Base-by-base conservation (phyloP, 164 flowering plant genomes). In the Macadamia tetraphylla region DNA sequence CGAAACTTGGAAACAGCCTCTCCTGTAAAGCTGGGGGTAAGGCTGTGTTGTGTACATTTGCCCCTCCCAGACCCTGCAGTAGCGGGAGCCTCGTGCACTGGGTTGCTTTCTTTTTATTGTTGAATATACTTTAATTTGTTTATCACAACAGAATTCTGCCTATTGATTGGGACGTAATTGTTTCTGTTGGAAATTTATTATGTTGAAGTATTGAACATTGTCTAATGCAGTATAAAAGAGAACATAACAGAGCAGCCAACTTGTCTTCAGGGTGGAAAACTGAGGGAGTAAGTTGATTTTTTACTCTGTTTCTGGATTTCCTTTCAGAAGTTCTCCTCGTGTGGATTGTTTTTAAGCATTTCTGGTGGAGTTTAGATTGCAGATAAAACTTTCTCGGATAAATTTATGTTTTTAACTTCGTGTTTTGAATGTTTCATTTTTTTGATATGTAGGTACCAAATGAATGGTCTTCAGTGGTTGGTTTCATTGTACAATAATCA, bases 391-490 rank as follows among this genome's bases (percentile, higher is more conserved):
- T 35, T 31, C 52, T 10, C 1, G n/a, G 15, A 31, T 51, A 48
- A 29, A 13, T 12, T 13, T 17, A n/a, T 57, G 11, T 44, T 42
- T 15, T 55, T n/a, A 11, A 4, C 13, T 65, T 30, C 17, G 23
- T 32, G 1, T 67, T 62, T 67, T 66, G 42, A 67, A 23, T 49
- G 31, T 13, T 30, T 66, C 23, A 1, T 10, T 6, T 61, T 68
- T 60, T 71, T 73, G 64, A 59, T 59, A 48, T 73, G 55, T 70
- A 94, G 99, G 90, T 94, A 94, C 71, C 99, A 94, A 77, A 86
- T 94, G 96, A 92, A 92, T 86, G 99, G 99, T 58, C 81, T 94
- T 48, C 81, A 97, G 53, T 94, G 99, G 99, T 76, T 94, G 82
- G 88, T 94, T 72, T 94, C 99, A 6, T 79, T 94, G 6, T 92